Percentiles rank a stretch among this genome's conserved stretches.
These are phyloP conservation scores for Erythrophleum fordii DNA, from an alignment of 306 rosid species.

Conservation along the genomic window DNA sequence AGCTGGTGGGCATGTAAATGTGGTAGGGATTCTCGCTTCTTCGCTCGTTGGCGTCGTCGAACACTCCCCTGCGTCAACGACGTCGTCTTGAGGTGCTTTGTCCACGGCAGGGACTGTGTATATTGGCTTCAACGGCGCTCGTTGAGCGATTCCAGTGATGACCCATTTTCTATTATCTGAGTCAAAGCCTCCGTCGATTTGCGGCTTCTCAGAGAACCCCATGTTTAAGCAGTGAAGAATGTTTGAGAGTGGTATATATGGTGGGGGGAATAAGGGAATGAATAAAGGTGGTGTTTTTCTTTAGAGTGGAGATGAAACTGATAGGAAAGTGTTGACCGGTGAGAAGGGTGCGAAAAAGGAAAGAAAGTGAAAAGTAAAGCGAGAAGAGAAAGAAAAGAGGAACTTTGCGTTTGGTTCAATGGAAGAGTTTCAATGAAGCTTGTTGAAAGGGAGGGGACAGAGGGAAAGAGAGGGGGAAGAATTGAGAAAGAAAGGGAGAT, in stretches of 20 bases:
- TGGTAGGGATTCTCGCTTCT: constrained; percentile 60
- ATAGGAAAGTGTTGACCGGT: constrained; percentile 58
- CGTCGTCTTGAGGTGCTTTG: constrained; percentile 26
- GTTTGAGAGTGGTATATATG: constrained; percentile 4
- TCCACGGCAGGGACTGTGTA: constrained; percentile 45
- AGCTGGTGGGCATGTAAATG: constrained; percentile 78
- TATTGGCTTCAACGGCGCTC: constrained; percentile 70
- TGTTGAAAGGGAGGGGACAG: constrained; percentile 44
- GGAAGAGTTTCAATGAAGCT: constrained; percentile 37
- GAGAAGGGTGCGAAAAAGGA: constrained; percentile 5
- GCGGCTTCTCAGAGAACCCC: constrained; percentile 67
- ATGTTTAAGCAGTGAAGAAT: constrained; percentile 42
- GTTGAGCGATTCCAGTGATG: constrained; percentile 63
- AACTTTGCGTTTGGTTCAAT: constrained; percentile 29
- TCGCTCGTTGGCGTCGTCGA: constrained; percentile 77
- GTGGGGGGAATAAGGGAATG: constrained; percentile 45
- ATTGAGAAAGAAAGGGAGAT: neutral
- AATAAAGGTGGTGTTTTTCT: constrained; percentile 9
- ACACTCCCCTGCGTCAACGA: constrained; percentile 37
- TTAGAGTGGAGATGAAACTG: constrained; percentile 30
- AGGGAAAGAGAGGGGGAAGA: neutral
- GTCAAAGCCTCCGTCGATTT: constrained; percentile 49
- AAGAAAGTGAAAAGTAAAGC: constrained; percentile 42
- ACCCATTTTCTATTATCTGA: constrained; percentile 68
- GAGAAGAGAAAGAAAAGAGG: constrained; percentile 17